phyloP scores from a whole-genome alignment of 2,329 filamentous ascomycete species.

The Ophiostoma australiae region DNA sequence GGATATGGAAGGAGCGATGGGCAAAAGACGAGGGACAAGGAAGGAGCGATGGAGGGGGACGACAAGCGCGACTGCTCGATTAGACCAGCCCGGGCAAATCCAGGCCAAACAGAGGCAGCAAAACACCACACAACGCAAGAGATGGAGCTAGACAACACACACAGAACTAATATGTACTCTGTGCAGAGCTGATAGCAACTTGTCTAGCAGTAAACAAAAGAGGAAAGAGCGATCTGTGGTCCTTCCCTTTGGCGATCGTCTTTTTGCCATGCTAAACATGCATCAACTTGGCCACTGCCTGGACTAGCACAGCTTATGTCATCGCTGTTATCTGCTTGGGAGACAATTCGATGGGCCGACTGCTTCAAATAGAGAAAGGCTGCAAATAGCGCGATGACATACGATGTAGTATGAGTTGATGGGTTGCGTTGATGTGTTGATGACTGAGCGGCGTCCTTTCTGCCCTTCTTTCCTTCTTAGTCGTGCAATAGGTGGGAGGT shows the following conservation, averaged over 20 bases:
- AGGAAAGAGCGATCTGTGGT: neutral
- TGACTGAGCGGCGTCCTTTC: neutral
- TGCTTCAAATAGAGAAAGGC: neutral
- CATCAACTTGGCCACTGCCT: neutral
- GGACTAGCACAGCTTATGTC: neutral
- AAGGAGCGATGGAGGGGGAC: constrained; percentile 12
- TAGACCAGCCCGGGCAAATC: neutral
- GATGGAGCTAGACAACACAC: constrained; percentile 7
- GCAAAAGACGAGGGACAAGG: constrained; percentile 2
- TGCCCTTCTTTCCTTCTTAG: neutral
- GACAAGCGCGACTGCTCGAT: neutral
- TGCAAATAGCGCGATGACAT: neutral
- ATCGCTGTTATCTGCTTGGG: neutral
- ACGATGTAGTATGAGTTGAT: neutral
- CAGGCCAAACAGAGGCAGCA: neutral
- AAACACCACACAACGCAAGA: neutral
- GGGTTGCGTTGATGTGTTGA: neutral
- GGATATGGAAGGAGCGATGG: constrained; percentile 17
- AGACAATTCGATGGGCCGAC: neutral
- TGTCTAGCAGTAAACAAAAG: neutral
- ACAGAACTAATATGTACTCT: neutral
- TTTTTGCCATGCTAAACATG: neutral
- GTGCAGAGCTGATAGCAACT: neutral
- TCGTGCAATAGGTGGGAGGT: constrained; percentile 1
- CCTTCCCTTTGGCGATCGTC: neutral